Conservation (phyloP, 2,329 filamentous ascomycete genomes). For the Xylariaceae sp. region DNA sequence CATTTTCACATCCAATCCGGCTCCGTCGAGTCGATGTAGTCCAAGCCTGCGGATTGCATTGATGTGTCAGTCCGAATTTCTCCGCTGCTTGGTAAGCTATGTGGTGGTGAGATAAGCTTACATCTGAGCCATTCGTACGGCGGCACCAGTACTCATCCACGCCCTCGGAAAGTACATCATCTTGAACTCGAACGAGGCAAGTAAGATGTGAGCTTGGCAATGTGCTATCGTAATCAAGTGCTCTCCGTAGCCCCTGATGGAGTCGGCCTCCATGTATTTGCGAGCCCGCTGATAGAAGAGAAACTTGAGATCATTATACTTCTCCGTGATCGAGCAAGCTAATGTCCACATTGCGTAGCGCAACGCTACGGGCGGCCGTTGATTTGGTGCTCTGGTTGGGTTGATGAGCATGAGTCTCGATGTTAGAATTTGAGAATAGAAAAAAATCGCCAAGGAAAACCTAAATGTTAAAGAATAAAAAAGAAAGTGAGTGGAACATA, state of each 20-base stretch:
- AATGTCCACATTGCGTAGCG: slow-evolving; percentile 96
- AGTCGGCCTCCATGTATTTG: slow-evolving; percentile 86
- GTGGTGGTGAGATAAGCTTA: slow-evolving; percentile 33
- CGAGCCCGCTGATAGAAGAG: slow-evolving; percentile 86
- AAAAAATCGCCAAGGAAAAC: no score
- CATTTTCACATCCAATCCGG: slow-evolving; percentile 85
- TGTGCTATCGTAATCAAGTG: slow-evolving; percentile 81
- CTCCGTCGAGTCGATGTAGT: slow-evolving; percentile 78
- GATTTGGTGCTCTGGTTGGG: slow-evolving; percentile 61
- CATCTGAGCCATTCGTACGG: slow-evolving; percentile 82
- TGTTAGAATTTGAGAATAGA: no score
- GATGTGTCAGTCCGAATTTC: no score
- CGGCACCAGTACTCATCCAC: slow-evolving; percentile 86
- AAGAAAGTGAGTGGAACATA: slow-evolving; percentile 33
- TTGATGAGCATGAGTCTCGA: slow-evolving; percentile 14
- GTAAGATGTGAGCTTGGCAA: slow-evolving; percentile 77
- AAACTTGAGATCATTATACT: slow-evolving; percentile 73
- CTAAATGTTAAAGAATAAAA: background rate
- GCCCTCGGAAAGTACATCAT: slow-evolving; percentile 96
- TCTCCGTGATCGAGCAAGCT: slow-evolving; percentile 80
- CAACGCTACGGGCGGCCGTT: slow-evolving; percentile 80
- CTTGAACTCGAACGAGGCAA: slow-evolving; percentile 88
- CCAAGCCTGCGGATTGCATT: slow-evolving; percentile 73
- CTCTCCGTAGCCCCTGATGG: slow-evolving; percentile 90
- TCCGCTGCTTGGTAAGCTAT: slow-evolving; percentile 38